Percentiles rank a stretch among this genome's conserved stretches.
phyloP scores from a whole-genome alignment of 2,329 filamentous ascomycete species.

The Epichloe gansuensis region DNA sequence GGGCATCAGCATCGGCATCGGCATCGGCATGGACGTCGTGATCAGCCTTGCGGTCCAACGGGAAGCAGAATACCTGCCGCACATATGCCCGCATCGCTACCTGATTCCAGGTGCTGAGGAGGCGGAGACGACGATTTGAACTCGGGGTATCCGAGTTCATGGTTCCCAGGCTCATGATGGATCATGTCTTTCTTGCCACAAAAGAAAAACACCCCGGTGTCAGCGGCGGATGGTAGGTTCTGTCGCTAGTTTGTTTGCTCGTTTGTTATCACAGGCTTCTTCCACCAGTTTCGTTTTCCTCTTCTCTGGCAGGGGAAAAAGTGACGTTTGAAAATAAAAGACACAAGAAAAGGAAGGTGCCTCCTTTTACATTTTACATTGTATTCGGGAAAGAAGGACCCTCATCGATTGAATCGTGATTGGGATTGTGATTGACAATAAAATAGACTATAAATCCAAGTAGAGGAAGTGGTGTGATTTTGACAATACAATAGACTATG shows the following conservation, averaged over 20 bases:
- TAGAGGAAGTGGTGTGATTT: too few relatives aligned
- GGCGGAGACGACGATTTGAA: background rate
- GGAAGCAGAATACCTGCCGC: constrained; percentile 11
- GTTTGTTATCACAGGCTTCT: background rate
- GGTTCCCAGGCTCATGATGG: background rate
- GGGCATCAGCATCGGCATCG: too few relatives aligned
- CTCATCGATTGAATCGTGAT: too few relatives aligned
- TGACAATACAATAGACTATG: too few relatives aligned
- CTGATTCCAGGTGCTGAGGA: constrained; percentile 9
- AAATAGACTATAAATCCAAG: too few relatives aligned
- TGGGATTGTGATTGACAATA: too few relatives aligned
- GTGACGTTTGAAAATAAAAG: too few relatives aligned
- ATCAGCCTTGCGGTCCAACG: background rate
- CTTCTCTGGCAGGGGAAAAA: too few relatives aligned
- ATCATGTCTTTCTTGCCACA: background rate
- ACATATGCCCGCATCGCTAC: constrained; percentile 9
- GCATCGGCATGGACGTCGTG: background rate
- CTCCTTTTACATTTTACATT: too few relatives aligned
- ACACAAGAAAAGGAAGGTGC: too few relatives aligned
- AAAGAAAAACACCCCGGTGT: background rate
- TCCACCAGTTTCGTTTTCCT: background rate
- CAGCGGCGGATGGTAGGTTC: background rate
- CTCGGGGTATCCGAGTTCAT: background rate
- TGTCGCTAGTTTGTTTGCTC: background rate
- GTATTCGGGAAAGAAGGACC: too few relatives aligned